Percentiles rank a stretch among this genome's conserved stretches.
phyloP scores from a whole-genome alignment of 208 protist genomes.

The Trypanosoma theileri region DNA sequence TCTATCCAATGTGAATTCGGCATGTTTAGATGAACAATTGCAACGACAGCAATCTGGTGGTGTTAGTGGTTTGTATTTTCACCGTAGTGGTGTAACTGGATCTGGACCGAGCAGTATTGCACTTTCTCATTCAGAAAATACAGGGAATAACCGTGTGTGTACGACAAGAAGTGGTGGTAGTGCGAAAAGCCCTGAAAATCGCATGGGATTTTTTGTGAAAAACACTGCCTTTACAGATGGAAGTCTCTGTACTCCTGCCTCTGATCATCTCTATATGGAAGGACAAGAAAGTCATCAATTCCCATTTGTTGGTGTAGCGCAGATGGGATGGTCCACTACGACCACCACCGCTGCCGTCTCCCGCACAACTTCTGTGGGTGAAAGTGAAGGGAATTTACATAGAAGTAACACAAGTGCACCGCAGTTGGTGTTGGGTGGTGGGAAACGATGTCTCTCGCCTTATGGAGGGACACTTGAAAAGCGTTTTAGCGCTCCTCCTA shows the following conservation, averaged over 20 bases:
- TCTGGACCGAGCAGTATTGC: slow-evolving; percentile 5
- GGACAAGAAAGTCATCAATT: background rate
- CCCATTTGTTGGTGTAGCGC: slow-evolving; percentile 24
- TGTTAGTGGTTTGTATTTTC: background rate
- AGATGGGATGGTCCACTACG: background rate
- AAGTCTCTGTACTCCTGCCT: background rate
- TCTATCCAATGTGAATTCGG: background rate
- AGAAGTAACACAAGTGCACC: background rate
- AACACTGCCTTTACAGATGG: background rate
- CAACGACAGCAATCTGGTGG: background rate
- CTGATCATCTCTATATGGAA: background rate
- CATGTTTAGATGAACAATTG: background rate
- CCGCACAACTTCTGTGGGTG: background rate
- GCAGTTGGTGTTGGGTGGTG: slow-evolving; percentile 24
- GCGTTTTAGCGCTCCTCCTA: background rate
- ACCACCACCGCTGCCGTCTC: background rate
- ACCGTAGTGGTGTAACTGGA: background rate
- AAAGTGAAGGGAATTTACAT: background rate
- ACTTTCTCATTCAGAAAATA: background rate
- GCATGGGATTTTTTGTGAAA: background rate
- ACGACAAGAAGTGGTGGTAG: background rate
- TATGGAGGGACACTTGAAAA: background rate
- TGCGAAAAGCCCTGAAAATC: background rate
- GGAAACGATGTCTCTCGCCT: slow-evolving; percentile 10
- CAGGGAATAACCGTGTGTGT: background rate